A percentile compares a stretch with the other conserved stretches of the same genome.
phyloP scores from a whole-genome alignment of 164 flowering plant genomes.

The Chloranthus sessilifolius region DNA sequence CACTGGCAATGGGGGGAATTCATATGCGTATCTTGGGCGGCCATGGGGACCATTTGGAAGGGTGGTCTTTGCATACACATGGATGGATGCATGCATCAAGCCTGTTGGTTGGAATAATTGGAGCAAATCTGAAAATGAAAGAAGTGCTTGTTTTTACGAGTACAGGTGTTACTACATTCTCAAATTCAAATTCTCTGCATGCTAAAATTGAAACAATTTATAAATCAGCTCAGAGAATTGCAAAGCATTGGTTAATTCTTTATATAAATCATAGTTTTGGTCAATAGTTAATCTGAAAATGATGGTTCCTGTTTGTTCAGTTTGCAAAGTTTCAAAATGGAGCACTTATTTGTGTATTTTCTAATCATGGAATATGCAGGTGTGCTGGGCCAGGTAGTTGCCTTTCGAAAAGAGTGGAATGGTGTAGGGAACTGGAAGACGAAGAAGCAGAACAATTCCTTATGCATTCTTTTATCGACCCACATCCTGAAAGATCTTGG shows the following conservation, averaged over 20 bases:
- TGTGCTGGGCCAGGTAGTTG: conserved; percentile 86
- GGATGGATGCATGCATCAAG: conserved; percentile 76
- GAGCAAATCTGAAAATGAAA: conserved; percentile 85
- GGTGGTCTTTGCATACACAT: conserved; percentile 81
- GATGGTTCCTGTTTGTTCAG: background rate
- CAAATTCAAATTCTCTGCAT: background rate
- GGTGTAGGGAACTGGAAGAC: conserved; percentile 77
- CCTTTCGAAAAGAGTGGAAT: conserved; percentile 60
- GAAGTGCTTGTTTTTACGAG: conserved; percentile 95
- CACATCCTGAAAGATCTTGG: conserved; percentile 70
- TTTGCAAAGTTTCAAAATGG: background rate
- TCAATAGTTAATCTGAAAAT: too few species aligned
- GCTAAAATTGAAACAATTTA: background rate
- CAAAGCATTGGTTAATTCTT: too few species aligned
- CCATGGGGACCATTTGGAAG: conserved; percentile 99
- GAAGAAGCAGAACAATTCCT: conserved; percentile 85
- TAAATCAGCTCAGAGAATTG: too few species aligned
- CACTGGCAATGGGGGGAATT: conserved; percentile 75
- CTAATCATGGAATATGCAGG: conserved; percentile 32
- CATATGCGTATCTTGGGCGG: conserved; percentile 74
- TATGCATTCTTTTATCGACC: conserved; percentile 69
- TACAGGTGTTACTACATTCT: conserved; percentile 57
- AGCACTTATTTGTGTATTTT: background rate
- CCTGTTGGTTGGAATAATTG: conserved; percentile 89
- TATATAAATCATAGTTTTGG: too few species aligned